Percentiles rank a stretch among this genome's conserved stretches.
Conservation (phyloP, 1,284 basidiomycete species). For the Cronartium quercuum region DNA sequence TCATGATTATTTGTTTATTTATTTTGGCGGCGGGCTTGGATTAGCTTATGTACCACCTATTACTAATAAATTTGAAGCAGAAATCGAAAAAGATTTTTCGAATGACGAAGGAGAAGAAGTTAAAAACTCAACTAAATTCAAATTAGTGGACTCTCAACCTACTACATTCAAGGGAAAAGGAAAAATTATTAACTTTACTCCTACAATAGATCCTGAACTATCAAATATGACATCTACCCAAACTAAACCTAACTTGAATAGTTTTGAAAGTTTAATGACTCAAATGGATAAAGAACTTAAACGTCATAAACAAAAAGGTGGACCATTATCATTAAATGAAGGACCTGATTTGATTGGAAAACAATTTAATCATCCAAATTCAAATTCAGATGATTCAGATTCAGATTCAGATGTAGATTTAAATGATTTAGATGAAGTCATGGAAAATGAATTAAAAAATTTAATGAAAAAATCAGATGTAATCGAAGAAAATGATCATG, state of each 20-base stretch:
- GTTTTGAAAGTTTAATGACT: conserved; percentile 88
- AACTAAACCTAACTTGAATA: conserved; percentile 59
- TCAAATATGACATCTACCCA: neutral
- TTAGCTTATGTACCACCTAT: conserved; percentile 10
- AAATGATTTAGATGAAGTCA: conserved; percentile 65
- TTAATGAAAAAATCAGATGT: conserved; percentile 58
- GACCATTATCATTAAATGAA: conserved; percentile 6
- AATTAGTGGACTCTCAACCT: neutral
- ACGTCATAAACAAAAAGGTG: conserved; percentile 41
- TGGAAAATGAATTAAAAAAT: conserved; percentile 74
- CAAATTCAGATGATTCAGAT: conserved; percentile 18
- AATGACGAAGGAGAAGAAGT: neutral
- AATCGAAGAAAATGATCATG: conserved; percentile 52
- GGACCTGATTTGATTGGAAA: neutral
- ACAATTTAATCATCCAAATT: conserved; percentile 26
- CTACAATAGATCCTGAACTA: neutral
- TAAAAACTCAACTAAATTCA: neutral
- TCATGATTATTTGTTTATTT: neutral
- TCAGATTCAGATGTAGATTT: conserved; percentile 53
- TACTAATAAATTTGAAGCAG: neutral
- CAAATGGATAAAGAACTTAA: conserved; percentile 81
- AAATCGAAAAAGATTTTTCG: neutral
- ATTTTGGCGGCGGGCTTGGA: too few species aligned
- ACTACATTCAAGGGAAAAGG: neutral
- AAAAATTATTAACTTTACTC: neutral